A percentile compares a stretch with the other conserved stretches of the same genome.
Evolutionary conservation across 2,329 filamentous ascomycete species (phyloP).

Genomic region (Phaeosphaeria sp.): DNA sequence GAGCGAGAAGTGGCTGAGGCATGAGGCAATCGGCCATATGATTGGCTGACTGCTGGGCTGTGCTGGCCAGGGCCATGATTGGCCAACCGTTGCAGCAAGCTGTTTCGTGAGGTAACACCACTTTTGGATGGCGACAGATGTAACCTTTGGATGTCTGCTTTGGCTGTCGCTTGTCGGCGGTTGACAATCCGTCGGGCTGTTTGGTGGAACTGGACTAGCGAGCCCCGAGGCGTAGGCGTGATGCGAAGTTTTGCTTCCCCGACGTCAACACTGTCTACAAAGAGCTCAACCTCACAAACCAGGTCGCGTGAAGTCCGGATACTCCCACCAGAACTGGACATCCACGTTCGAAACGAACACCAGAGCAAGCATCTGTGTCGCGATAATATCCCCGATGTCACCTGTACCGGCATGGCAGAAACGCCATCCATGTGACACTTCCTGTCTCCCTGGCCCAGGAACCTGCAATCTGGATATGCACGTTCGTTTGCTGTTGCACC

Average conservation of each 20-base stretch:
- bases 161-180: neutral
- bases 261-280: neutral
- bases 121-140: neutral
- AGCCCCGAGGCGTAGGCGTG: neutral
- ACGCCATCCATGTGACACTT: constrained; percentile 19
- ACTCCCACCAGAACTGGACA: neutral
- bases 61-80: neutral
- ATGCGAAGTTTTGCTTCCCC: neutral
- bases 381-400: constrained; percentile 8
- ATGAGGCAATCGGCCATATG: neutral
- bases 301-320: neutral
- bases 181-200: neutral
- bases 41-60: constrained; percentile 8
- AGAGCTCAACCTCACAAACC: neutral
- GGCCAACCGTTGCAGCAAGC: neutral
- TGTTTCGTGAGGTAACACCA: neutral
- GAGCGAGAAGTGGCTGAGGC: constrained; percentile 15
- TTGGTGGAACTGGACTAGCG: neutral
- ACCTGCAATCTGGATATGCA: neutral
- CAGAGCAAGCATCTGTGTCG: neutral
- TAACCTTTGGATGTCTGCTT: neutral
- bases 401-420: constrained; percentile 5
- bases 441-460: constrained; percentile 3
- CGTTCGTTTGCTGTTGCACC: constrained; percentile 8
- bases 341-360: neutral